Evolutionary conservation across 148 eudicot species (phyloP).

Genomic region (Drosera capensis): DNA sequence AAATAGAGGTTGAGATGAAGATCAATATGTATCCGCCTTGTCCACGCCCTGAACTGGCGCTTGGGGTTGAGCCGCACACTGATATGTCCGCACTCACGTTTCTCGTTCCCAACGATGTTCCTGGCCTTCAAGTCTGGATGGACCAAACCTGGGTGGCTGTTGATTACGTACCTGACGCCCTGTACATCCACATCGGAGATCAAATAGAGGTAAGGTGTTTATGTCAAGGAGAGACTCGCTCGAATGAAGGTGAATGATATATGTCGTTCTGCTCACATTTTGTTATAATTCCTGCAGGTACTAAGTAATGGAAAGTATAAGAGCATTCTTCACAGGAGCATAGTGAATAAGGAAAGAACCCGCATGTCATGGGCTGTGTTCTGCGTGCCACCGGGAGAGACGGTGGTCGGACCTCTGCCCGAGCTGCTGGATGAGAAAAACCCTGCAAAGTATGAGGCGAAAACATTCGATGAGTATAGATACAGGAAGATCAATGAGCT

Average conservation of each 20-base stretch:
- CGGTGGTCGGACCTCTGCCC: constrained; percentile 19
- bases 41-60: constrained; percentile 29
- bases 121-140: constrained; percentile 36
- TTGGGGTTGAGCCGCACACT: constrained; percentile 36
- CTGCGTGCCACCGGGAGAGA: constrained; percentile 21
- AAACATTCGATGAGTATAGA: constrained; percentile 27
- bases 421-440: constrained; percentile 12
- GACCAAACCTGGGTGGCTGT: constrained; percentile 29
- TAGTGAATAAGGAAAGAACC: constrained; percentile 27
- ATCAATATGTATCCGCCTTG: constrained; percentile 47
- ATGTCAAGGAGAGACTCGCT: no score
- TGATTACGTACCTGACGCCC: constrained; percentile 18
- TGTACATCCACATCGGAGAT: constrained; percentile 32
- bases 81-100: constrained; percentile 38
- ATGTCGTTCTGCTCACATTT: no score
- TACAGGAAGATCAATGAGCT: constrained; percentile 29
- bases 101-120: constrained; percentile 28
- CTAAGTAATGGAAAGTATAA: constrained; percentile 38
- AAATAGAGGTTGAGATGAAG: constrained; percentile 29
- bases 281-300: constrained; percentile 11
- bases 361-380: constrained; percentile 44
- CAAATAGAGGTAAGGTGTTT: constrained; percentile 34
- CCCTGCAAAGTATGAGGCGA: constrained; percentile 21
- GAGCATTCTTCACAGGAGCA: constrained; percentile 37
- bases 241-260: no score